phyloP scores from a whole-genome alignment of 2,329 filamentous ascomycete species.

The Zymoseptoria crescenta region DNA sequence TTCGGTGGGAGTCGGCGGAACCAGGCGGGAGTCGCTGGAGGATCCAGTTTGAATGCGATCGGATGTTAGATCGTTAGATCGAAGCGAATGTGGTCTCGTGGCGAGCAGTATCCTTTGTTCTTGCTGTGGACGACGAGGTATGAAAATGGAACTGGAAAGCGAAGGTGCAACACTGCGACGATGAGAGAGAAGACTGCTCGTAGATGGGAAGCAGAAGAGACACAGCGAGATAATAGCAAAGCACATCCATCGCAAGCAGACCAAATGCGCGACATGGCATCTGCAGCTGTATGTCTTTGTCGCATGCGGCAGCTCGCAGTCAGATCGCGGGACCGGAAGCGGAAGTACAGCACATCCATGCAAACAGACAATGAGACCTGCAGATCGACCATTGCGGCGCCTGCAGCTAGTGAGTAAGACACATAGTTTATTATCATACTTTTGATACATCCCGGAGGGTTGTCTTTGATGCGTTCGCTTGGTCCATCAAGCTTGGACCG shows the following conservation, averaged over 20 bases:
- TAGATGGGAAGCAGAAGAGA: background rate
- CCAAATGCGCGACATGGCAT: slow-evolving; percentile 9
- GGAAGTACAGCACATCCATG: slow-evolving; percentile 8
- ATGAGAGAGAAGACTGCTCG: background rate
- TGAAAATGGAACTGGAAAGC: background rate
- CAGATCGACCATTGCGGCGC: background rate
- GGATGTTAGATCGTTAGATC: background rate
- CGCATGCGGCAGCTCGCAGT: slow-evolving; percentile 17
- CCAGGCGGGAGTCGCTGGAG: slow-evolving; percentile 25
- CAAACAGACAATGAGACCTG: slow-evolving; percentile 18
- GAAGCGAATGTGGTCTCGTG: background rate
- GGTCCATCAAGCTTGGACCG: background rate
- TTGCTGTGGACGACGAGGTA: background rate
- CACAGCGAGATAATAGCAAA: slow-evolving; percentile 5
- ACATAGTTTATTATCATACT: background rate
- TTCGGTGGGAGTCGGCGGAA: slow-evolving; percentile 21
- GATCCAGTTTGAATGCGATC: slow-evolving; percentile 21
- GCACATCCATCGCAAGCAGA: slow-evolving; percentile 13
- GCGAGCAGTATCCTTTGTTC: background rate
- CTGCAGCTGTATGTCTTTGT: slow-evolving; percentile 17
- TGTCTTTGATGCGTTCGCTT: background rate
- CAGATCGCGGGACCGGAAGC: slow-evolving; percentile 6
- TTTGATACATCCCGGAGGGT: background rate
- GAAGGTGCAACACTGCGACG: background rate
- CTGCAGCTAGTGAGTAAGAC: background rate